Percentiles rank a stretch among this genome's conserved stretches.
Evolutionary conservation across 1,284 basidiomycete species (phyloP).

Genomic region (Malassezia obtusa): DNA sequence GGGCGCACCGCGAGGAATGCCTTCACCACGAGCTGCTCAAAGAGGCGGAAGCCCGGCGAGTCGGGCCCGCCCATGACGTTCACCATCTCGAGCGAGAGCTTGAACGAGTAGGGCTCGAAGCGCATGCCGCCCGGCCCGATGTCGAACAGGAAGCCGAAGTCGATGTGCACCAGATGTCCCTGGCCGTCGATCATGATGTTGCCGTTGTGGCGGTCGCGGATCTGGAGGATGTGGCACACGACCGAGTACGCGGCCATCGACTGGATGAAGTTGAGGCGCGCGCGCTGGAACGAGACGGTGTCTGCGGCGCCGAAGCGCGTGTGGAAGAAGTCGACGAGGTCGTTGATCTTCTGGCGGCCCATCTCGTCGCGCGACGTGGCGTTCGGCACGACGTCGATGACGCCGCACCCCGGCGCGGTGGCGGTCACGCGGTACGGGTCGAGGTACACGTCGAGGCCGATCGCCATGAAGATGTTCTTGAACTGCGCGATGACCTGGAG

Average conservation of each 20-base stretch:
- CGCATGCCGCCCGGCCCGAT: constrained; percentile 57
- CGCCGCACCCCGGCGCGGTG: constrained; percentile 93
- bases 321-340: constrained; percentile 87
- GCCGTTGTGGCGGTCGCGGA: constrained; percentile 95
- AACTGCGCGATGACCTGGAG: constrained; percentile 98
- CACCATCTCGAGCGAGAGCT: constrained; percentile 96
- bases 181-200: constrained; percentile 96
- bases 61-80: constrained; percentile 88
- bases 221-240: constrained; percentile 94
- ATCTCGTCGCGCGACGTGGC: constrained; percentile 97
- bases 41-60: constrained; percentile 84
- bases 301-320: constrained; percentile 85
- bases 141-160: constrained; percentile 96
- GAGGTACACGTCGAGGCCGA: constrained; percentile 83
- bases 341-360: constrained; percentile 96
- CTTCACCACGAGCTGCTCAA: constrained; percentile 87
- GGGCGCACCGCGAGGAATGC: constrained; percentile 90
- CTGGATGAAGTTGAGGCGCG: constrained; percentile 90
- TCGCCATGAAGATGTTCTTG: constrained; percentile 83
- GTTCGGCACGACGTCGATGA: constrained; percentile 97
- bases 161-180: constrained; percentile 89
- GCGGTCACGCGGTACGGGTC: constrained; percentile 96
- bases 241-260: constrained; percentile 99
- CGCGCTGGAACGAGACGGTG: constrained; percentile 78
- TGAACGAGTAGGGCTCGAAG: constrained; percentile 64